Evolutionary conservation across 805 yeast genomes (phyloP).

Genomic region (Tetrapisispora phaffii): DNA sequence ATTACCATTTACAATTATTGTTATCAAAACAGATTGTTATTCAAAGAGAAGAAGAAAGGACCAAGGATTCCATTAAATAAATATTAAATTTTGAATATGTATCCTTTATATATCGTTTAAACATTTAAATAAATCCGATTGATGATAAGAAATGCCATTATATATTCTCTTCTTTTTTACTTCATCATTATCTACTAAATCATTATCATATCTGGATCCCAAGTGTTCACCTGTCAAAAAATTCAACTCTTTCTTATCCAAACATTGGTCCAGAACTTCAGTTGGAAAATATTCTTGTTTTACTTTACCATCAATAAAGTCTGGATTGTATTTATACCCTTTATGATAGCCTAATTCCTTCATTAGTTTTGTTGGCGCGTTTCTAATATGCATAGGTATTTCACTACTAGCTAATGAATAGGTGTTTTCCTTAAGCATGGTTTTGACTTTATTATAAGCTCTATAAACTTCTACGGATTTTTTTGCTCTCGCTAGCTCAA

Average conservation of each 20-base stretch:
- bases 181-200: conserved; percentile 16
- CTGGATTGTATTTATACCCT: conserved; percentile 84
- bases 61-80: conserved; percentile 20
- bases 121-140: neutral
- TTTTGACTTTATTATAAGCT: conserved; percentile 63
- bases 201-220: conserved; percentile 40
- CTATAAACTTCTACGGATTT: conserved; percentile 82
- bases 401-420: conserved; percentile 39
- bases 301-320: conserved; percentile 60
- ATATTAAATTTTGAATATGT: neutral
- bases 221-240: conserved; percentile 48
- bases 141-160: neutral
- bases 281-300: conserved; percentile 69
- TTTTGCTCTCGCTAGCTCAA: conserved; percentile 74
- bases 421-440: conserved; percentile 44
- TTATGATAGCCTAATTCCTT: conserved; percentile 76
- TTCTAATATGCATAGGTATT: conserved; percentile 71
- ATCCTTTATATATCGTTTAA: neutral
- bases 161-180: neutral
- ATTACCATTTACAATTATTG: conserved; percentile 41
- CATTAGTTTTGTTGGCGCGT: conserved; percentile 93
- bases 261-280: conserved; percentile 31
- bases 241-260: conserved; percentile 28
- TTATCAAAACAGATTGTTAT: conserved; percentile 53
- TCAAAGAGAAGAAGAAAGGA: conserved; percentile 43